Conservation (phyloP, 495 filamentous ascomycete genomes). For the Lasiosphaeria miniovina region DNA sequence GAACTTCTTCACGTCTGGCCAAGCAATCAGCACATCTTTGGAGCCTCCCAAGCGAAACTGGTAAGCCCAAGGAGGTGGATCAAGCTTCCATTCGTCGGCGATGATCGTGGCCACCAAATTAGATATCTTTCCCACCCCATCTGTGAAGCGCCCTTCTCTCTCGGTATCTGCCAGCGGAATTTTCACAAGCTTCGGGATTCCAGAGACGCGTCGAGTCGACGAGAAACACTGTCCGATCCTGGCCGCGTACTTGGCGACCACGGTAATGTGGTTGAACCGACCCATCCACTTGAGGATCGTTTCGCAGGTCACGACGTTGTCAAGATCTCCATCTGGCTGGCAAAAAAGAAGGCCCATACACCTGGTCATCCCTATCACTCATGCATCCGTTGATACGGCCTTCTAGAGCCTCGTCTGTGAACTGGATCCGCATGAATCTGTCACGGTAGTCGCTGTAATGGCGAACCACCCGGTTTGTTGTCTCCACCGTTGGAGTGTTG, state of each 20-base stretch:
- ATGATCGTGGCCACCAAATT: slow-evolving; percentile 68
- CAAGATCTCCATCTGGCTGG: slow-evolving; percentile 42
- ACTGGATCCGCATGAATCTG: slow-evolving; percentile 86
- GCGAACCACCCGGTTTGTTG: slow-evolving; percentile 82
- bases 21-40: slow-evolving; percentile 82
- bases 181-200: slow-evolving; percentile 39
- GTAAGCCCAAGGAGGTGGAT: slow-evolving; percentile 68
- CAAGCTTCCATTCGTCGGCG: slow-evolving; percentile 59
- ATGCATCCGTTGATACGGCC: slow-evolving; percentile 47
- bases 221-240: slow-evolving; percentile 94
- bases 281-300: slow-evolving; percentile 93
- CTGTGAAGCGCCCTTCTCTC: slow-evolving; percentile 71
- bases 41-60: slow-evolving; percentile 93
- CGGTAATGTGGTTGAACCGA: slow-evolving; percentile 68
- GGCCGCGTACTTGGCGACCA: slow-evolving; percentile 81
- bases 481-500: slow-evolving; percentile 73
- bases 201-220: slow-evolving; percentile 69
- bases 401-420: slow-evolving; percentile 70
- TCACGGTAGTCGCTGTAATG: slow-evolving; percentile 63
- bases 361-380: slow-evolving; percentile 56
- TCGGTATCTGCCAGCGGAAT: slow-evolving; percentile 61
- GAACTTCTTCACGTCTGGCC: slow-evolving; percentile 53
- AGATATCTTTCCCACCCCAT: slow-evolving; percentile 94
- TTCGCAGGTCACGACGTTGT: slow-evolving; percentile 57
- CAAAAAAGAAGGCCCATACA: slow-evolving; percentile 89